Evolutionary conservation across 768 basidiomycete genomes (phyloP), one percentile per base, ranked within the genome.

Genomic region (Amanita fuliginea): DNA sequence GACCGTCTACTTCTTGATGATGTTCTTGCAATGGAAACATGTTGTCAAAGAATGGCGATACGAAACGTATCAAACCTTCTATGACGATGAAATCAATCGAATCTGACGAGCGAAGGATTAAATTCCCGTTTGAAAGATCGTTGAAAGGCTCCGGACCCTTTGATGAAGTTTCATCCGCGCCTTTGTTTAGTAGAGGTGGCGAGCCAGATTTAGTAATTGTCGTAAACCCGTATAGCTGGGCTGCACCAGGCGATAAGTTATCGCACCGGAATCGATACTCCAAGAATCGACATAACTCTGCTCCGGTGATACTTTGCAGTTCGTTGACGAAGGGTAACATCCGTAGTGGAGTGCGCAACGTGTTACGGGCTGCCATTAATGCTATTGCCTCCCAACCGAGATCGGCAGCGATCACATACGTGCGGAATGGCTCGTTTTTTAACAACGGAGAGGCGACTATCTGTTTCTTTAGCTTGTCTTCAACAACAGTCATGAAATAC

Each of bases 331-430:
- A 48, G 13, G 37, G 8, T 13, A 28, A 28, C 28, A 28, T 9
- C 28, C 9, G 28, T 28, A 48, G 76, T 79, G 6, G 65, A 72
- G 49, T 74, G 72, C n/a, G 64, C 58, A 57, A 52, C 66, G 42
- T 64, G 51, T 56, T 70, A 71, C 58, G 65, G 67, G 51, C 62
- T 53, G 13, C 54, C 54, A 35, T 21, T 37, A 47, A 47, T 52
- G 4, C 52, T 59, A 36, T 46, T 56, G 10, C 51, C 55, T 16
- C 47, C 65, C 47, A 48, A n/a, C 24, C 36, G 18, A 48, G 37
- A 18, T 39, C 47, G 10, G 28, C 8, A 2, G 8, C 28, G 28
- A 28, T 28, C 28, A 28, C 28, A 28, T 28, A 41, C 18, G 8
- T 11, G 18, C 39, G 35, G 8, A 48, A 22, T 16, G 47, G 39